Conservation (phyloP, 2,329 filamentous ascomycete genomes). For the Bipolaris oryzae region DNA sequence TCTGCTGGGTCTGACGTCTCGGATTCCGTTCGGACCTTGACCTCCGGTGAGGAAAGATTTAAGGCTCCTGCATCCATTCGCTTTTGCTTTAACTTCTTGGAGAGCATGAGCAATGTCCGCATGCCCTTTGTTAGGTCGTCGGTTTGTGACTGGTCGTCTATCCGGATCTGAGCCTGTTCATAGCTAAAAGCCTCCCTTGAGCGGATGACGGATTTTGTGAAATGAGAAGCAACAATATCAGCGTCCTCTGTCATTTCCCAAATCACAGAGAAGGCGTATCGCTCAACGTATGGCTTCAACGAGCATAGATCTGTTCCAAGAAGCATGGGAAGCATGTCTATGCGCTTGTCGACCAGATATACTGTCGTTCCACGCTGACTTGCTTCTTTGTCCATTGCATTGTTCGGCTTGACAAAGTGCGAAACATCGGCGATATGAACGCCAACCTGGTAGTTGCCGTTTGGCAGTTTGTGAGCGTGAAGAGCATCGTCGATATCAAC, state of each 20-base stretch:
- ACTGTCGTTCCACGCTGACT: conserved; percentile 94
- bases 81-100: conserved; percentile 91
- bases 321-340: conserved; percentile 98
- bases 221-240: conserved; percentile 81
- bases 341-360: conserved; percentile 97
- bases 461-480: conserved; percentile 81
- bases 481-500: conserved; percentile 98
- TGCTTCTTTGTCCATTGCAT: conserved; percentile 95
- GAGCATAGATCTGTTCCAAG: conserved; percentile 96
- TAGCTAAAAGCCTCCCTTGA: conserved; percentile 98
- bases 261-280: conserved; percentile 58
- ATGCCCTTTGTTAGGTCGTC: conserved; percentile 92
- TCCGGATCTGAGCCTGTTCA: conserved; percentile 90
- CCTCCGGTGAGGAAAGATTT: conserved; percentile 96
- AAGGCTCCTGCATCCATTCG: conserved; percentile 92
- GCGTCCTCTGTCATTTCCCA: conserved; percentile 87
- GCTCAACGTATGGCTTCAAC: conserved; percentile 96
- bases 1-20: conserved; percentile 96
- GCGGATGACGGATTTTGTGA: conserved; percentile 97
- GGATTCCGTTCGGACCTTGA: conserved; percentile 92
- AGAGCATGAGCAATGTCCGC: conserved; percentile 82
- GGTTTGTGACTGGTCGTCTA: conserved; percentile 85
- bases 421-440: conserved; percentile 99
- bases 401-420: conserved; percentile 96
- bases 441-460: conserved; percentile 94